Percentiles rank a stretch among this genome's conserved stretches.
Evolutionary conservation across 148 eudicot species (phyloP).

Genomic region (Rhododendron ovatum): DNA sequence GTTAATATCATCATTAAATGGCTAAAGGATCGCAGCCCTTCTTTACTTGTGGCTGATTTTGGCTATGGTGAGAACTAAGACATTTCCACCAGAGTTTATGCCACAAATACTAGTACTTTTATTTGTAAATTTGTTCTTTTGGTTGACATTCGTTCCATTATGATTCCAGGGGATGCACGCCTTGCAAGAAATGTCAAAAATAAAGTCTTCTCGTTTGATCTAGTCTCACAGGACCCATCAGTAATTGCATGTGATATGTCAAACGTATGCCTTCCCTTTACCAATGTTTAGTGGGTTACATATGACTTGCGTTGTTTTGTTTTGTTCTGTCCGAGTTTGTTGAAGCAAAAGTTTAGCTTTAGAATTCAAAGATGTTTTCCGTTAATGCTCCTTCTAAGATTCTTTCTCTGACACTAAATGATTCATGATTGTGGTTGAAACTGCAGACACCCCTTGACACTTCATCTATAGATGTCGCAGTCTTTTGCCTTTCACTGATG

Average conservation of each 20-base stretch:
- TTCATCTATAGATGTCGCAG: conserved; percentile 74
- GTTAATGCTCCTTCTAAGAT: neutral
- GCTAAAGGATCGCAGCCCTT: conserved; percentile 69
- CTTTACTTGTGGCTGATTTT: conserved; percentile 87
- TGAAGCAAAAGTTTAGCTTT: neutral
- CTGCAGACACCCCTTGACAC: conserved; percentile 85
- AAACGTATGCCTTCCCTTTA: conserved; percentile 42
- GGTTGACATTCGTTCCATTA: neutral
- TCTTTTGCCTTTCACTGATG: conserved; percentile 94
- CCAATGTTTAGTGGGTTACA: neutral
- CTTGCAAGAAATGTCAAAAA: conserved; percentile 79
- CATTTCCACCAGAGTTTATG: neutral
- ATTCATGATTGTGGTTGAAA: neutral
- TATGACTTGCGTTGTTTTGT: neutral
- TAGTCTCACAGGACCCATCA: conserved; percentile 77
- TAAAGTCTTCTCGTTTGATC: conserved; percentile 89
- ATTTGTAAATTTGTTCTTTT: neutral
- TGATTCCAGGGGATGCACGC: conserved; percentile 77
- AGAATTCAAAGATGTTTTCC: neutral
- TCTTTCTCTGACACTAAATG: neutral
- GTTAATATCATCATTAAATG: conserved; percentile 80
- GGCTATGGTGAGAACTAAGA: conserved; percentile 73
- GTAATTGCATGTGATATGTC: conserved; percentile 99
- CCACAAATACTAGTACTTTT: neutral
- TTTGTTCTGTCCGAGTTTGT: neutral